These are phyloP conservation scores for Canna indica DNA, from an alignment of 176 grass and related monocot genomes.

Conservation along the genomic window DNA sequence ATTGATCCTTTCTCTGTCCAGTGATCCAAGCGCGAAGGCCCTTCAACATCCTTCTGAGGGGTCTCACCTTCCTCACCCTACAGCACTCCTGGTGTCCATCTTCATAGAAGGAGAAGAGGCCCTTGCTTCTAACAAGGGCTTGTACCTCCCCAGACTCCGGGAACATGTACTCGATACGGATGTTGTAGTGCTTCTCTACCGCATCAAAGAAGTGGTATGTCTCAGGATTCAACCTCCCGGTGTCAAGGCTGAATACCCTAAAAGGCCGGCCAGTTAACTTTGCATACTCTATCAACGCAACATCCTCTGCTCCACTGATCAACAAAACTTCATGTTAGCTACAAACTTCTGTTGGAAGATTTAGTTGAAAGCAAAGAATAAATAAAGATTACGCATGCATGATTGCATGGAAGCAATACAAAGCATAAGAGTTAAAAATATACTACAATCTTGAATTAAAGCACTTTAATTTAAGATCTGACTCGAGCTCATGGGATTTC, in stretches of 20 bases:
- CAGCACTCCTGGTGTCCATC: conserved; percentile 98
- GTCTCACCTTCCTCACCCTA: conserved; percentile 81
- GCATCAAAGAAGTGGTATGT: conserved; percentile 73
- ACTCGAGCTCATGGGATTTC: too few relatives aligned
- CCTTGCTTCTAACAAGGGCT: conserved; percentile 68
- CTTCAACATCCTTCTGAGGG: conserved; percentile 53
- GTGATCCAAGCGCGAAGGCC: conserved; percentile 88
- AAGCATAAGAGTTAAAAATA: not conserved
- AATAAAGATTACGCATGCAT: not conserved
- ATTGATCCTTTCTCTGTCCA: conserved; percentile 89
- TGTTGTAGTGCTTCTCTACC: conserved; percentile 86
- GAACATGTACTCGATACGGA: conserved; percentile 95
- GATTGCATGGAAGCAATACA: too few relatives aligned
- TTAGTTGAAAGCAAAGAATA: not conserved
- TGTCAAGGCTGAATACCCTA: conserved; percentile 91
- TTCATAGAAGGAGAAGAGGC: conserved; percentile 97
- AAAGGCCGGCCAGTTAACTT: conserved; percentile 64
- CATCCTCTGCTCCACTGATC: conserved; percentile 78
- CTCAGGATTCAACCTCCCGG: conserved; percentile 77
- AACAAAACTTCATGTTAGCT: not conserved
- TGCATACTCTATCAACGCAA: conserved; percentile 90
- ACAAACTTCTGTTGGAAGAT: not conserved
- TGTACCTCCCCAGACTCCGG: conserved; percentile 78
- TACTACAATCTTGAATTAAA: too few relatives aligned
- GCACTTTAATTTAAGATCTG: too few relatives aligned